phyloP scores from a whole-genome alignment of 441 rosid species.

The Adansonia grandidieri region DNA sequence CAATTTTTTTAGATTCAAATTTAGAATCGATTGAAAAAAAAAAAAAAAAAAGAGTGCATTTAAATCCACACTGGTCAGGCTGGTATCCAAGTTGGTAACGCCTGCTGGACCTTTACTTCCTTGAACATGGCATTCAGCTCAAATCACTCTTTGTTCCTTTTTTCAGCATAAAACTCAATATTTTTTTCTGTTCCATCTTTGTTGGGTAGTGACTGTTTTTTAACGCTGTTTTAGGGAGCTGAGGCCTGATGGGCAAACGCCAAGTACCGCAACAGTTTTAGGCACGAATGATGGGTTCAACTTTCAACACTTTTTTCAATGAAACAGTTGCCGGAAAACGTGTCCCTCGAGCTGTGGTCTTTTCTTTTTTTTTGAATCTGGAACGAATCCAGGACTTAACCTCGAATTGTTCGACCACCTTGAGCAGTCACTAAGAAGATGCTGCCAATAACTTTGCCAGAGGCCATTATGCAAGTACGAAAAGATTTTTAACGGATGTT shows the following conservation, averaged over 20 bases:
- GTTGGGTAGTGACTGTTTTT: neutral
- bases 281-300: slow-evolving; percentile 31
- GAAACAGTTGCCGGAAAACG: slow-evolving; percentile 36
- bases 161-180: neutral
- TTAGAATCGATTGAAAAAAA: no score
- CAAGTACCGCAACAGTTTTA: slow-evolving; percentile 32
- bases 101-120: slow-evolving; percentile 41
- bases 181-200: neutral
- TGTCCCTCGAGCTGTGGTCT: slow-evolving; percentile 33
- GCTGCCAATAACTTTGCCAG: slow-evolving; percentile 36
- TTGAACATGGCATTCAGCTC: slow-evolving; percentile 41
- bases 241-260: slow-evolving; percentile 37
- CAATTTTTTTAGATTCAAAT: no score
- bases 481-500: no score
- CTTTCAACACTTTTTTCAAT: slow-evolving; percentile 38
- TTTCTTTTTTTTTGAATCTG: no score
- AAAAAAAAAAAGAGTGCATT: slow-evolving; percentile 32
- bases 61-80: slow-evolving; percentile 40
- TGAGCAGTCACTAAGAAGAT: slow-evolving; percentile 42
- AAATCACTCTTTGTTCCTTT: neutral
- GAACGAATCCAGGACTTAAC: slow-evolving; percentile 25
- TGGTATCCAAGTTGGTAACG: slow-evolving; percentile 42
- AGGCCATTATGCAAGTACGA: slow-evolving; percentile 3
- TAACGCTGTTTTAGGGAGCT: neutral
- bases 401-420: slow-evolving; percentile 40